These are phyloP conservation scores for Blepharisma stoltei DNA, from an alignment of 73 alveolate genomes.

Conservation along the genomic window DNA sequence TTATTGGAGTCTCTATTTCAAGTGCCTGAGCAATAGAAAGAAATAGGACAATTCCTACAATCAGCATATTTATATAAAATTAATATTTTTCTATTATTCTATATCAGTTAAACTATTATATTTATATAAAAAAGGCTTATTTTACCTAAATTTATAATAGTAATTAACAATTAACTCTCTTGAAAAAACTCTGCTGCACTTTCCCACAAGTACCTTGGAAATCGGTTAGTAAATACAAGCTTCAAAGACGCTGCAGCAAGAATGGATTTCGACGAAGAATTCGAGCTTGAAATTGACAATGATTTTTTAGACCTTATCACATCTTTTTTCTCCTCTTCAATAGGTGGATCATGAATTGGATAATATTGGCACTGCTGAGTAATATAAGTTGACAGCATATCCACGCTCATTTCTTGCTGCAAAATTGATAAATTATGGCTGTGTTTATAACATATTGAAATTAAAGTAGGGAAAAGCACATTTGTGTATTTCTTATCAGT, in stretches of 20 bases:
- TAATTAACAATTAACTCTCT: too few relatives aligned
- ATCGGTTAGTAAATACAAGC: slow-evolving; percentile 18
- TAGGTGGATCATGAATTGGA: slow-evolving; percentile 54
- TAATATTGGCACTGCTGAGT: slow-evolving; percentile 42
- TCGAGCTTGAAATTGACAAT: slow-evolving; percentile 51
- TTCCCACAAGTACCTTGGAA: slow-evolving; percentile 32
- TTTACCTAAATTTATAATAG: too few relatives aligned
- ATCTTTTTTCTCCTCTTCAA: slow-evolving; percentile 67
- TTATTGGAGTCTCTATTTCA: background rate
- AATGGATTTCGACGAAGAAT: slow-evolving; percentile 22
- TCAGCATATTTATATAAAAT: too few relatives aligned
- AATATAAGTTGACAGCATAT: slow-evolving; percentile 64
- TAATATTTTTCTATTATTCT: too few relatives aligned
- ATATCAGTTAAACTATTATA: too few relatives aligned
- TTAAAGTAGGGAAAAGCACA: slow-evolving; percentile 85
- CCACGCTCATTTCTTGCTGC: slow-evolving; percentile 77
- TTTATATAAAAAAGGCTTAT: too few relatives aligned
- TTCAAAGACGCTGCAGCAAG: slow-evolving; percentile 27
- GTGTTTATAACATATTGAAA: slow-evolving; percentile 63
- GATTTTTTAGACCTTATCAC: slow-evolving; percentile 61
- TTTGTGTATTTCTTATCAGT: slow-evolving; percentile 80
- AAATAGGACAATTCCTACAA: too few relatives aligned
- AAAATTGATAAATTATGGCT: slow-evolving; percentile 69
- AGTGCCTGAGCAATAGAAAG: too few relatives aligned
- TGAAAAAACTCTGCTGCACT: background rate